Evolutionary conservation across 163 green algal genomes (phyloP).

Genomic region (Trebouxiophyceae sp.): DNA sequence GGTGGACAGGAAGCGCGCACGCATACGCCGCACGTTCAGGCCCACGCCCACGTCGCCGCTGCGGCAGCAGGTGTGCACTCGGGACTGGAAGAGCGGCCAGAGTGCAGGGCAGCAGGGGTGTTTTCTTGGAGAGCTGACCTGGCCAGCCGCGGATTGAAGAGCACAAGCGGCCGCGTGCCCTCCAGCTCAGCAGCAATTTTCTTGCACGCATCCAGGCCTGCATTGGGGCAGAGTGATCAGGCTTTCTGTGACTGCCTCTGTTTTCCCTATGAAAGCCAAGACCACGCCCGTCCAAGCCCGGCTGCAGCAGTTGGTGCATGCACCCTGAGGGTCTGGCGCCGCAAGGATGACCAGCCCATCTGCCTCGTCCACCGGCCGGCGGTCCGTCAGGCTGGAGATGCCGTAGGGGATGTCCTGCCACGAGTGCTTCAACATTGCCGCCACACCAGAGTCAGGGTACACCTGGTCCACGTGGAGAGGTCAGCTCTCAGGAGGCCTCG

Average conservation of each 20-base stretch:
- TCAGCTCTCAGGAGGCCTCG: too few species aligned
- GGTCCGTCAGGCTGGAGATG: slow-evolving; percentile 55
- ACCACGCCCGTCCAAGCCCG: too few species aligned
- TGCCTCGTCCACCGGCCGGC: slow-evolving; percentile 40
- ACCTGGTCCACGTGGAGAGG: slow-evolving; percentile 32
- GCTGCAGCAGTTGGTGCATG: too few species aligned
- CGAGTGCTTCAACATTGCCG: slow-evolving; percentile 77
- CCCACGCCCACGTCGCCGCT: slow-evolving; percentile 85
- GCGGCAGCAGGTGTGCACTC: slow-evolving; percentile 33
- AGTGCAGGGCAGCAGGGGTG: too few species aligned
- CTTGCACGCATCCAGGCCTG: slow-evolving; percentile 12
- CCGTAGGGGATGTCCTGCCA: slow-evolving; percentile 64
- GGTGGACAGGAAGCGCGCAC: slow-evolving; percentile 53
- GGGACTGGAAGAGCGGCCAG: slow-evolving; percentile 52
- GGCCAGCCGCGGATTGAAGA: slow-evolving; percentile 63
- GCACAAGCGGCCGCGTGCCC: slow-evolving; percentile 22
- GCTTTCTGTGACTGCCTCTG: too few species aligned
- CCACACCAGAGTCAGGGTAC: slow-evolving; percentile 84
- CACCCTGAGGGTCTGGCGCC: slow-evolving; percentile 72
- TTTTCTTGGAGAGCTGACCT: slow-evolving; percentile 22
- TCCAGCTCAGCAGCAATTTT: slow-evolving; percentile 5
- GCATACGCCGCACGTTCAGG: slow-evolving; percentile 74
- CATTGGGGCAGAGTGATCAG: too few species aligned
- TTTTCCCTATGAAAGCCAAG: too few species aligned
- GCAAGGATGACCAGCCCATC: slow-evolving; percentile 80